Base-by-base conservation (phyloP, 163 green algal species). In the Botryococcus braunii region DNA sequence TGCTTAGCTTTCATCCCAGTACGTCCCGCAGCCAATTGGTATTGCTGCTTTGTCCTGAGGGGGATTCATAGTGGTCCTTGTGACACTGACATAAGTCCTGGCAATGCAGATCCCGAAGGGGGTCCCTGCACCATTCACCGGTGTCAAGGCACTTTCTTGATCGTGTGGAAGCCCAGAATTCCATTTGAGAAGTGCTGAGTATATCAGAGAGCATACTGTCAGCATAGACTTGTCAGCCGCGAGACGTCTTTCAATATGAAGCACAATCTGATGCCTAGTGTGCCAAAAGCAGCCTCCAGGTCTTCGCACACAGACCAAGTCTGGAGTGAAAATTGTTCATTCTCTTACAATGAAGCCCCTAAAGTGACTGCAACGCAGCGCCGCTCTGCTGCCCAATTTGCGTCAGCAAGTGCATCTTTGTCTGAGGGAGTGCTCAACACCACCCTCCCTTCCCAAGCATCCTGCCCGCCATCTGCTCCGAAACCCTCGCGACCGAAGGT, bases 51-150 rank as follows among this genome's bases (percentile, higher is more conserved):
- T 17, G 23, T 49, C 13, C 34, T 29, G 7, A 43, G 6, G 34
- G 34, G 46, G n/a, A 9, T 65, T 65, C 9, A 8, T 41, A 38
- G 35, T 63, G 13, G 41, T 2, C 8, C 5, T 5, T 46, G 31
- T 13, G 21, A 6, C 17, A 61, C 41, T 68, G 35, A 6, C 7
- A 5, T 56, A n/a, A 55, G 13, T 72, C 52, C 50, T 62, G 57
- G 38, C 41, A 23, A 25, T 68, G 65, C 70, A 81, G 74, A 56
- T 72, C 13, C 41, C 71, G 11, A 77, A 78, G 43, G 78, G 78
- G n/a, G 56, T 78, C 35, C 78, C 78, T 32, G 78, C 78, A 32
- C 74, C 78, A 32, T 84, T 73, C 66, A 72, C 74, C 37, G 78
- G 78, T n/a, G 61, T 84, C 65, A 74, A 79, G 39, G 71, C 67